Conservation (phyloP, 73 alveolate genomes). For the Loxodes magnus region DNA sequence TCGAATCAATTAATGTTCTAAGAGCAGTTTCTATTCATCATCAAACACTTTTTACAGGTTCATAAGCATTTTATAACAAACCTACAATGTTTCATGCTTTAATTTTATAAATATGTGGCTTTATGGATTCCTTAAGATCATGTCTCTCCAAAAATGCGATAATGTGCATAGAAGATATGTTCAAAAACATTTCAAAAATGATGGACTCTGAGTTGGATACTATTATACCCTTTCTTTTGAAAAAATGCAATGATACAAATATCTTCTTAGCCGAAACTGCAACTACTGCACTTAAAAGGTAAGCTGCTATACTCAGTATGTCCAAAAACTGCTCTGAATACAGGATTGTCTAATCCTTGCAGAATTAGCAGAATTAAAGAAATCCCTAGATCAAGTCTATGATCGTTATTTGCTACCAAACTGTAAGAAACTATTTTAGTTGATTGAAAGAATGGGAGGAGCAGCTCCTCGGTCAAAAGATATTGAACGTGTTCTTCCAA, state of each 20-base stretch:
- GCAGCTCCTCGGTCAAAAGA: background rate
- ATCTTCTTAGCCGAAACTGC: conserved; percentile 1
- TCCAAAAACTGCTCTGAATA: background rate
- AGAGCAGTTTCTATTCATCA: background rate
- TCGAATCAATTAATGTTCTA: background rate
- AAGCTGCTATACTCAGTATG: no score
- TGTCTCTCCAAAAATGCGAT: conserved; percentile 2
- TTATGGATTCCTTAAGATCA: conserved; percentile 5
- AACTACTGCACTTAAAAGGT: background rate
- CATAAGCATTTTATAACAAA: conserved; percentile 4
- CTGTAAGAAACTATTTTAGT: no score
- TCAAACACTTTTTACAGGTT: background rate
- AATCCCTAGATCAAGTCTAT: background rate
- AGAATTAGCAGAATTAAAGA: background rate
- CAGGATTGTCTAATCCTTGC: background rate
- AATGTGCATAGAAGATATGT: conserved; percentile 5
- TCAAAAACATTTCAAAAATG: background rate
- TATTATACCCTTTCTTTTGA: background rate
- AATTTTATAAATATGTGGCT: background rate
- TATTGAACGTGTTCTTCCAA: background rate
- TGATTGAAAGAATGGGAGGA: background rate
- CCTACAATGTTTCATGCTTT: no score
- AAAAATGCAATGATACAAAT: conserved; percentile 9
- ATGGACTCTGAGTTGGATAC: conserved; percentile 4
- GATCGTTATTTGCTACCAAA: conserved; percentile 2